Conservation (phyloP, 78 protist genomes). For the Dictyostelium discoideum region dicty_2.7 NC_007089.4:6174001-6174500, state of each 20-base stretch:
- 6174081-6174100: conserved; percentile 14
- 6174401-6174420: neutral
- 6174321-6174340: neutral
- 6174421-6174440: neutral
- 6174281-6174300: neutral
- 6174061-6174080: neutral
- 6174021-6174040: conserved; percentile 18
- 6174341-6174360: neutral
- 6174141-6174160: conserved; percentile 26
- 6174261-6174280: conserved; percentile 29
- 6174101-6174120: conserved; percentile 21
- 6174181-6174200: conserved; percentile 16
- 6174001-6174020: conserved; percentile 25
- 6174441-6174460: neutral
- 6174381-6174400: neutral
- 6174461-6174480: neutral
- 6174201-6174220: conserved; percentile 79
- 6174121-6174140: neutral
- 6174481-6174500: neutral
- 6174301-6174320: neutral
- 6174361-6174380: neutral
- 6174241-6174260: conserved; percentile 72
- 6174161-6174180: conserved; percentile 69
- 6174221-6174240: conserved; percentile 70
- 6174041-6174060: conserved; percentile 25